phyloP scores from a whole-genome alignment of 306 rosid genomes.

The Pterocarpus macrocarpus region DNA sequence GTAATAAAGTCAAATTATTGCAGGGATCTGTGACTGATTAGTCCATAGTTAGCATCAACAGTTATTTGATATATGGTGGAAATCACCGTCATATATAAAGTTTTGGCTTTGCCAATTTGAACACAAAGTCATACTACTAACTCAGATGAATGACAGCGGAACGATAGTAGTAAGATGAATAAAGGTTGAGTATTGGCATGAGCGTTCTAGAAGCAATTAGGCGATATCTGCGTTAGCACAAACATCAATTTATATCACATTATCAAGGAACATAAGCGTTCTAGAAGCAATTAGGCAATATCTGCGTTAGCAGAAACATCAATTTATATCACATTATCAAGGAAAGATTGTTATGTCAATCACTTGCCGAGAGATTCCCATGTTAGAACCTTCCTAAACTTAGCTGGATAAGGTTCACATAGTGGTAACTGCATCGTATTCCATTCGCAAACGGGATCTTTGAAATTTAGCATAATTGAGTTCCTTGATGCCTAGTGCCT shows the following conservation, averaged over 20 bases:
- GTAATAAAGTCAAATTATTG: slow-evolving; percentile 36
- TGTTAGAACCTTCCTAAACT: background rate
- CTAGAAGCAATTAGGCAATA: too few species aligned
- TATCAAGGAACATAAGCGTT: too few species aligned
- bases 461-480: background rate
- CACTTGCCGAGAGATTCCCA: background rate
- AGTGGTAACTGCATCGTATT: background rate
- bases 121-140: background rate
- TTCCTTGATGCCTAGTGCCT: background rate
- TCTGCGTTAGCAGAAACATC: too few species aligned
- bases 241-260: background rate
- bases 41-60: slow-evolving; percentile 22
- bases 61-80: slow-evolving; percentile 32
- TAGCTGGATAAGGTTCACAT: background rate
- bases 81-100: slow-evolving; percentile 44
- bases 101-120: slow-evolving; percentile 20
- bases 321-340: too few species aligned
- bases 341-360: background rate
- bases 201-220: background rate
- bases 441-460: background rate
- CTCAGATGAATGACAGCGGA: background rate
- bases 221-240: background rate
- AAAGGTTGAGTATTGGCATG: background rate
- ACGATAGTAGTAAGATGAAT: background rate
- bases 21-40: background rate